A percentile compares a stretch with the other conserved stretches of the same genome.
These are phyloP conservation scores for Paxillus rubicundulus DNA, from an alignment of 768 basidiomycete species.

Conservation along the genomic window DNA sequence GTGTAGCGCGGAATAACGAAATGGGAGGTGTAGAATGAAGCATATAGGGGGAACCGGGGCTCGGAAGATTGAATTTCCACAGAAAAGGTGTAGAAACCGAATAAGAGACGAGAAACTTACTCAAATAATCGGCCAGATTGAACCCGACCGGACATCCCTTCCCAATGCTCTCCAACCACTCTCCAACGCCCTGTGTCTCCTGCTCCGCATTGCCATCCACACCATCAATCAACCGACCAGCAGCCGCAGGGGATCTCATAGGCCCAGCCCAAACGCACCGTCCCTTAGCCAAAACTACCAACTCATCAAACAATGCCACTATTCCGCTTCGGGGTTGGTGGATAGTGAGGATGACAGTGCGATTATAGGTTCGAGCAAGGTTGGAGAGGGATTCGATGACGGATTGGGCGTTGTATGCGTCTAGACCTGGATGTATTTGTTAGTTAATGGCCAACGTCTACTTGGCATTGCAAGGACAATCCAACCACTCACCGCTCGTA, in stretches of 20 bases:
- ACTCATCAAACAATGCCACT: constrained; percentile 90
- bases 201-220: constrained; percentile 9
- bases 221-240: constrained; percentile 4
- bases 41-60: neutral
- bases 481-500: constrained; percentile 69
- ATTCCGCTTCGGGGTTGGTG: constrained; percentile 99
- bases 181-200: constrained; percentile 31
- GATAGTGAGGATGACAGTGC: constrained; percentile 96
- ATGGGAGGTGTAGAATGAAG: neutral
- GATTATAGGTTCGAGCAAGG: constrained; percentile 84
- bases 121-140: constrained; percentile 96
- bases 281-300: constrained; percentile 82
- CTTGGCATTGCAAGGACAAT: neutral
- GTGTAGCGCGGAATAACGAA: neutral
- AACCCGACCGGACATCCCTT: constrained; percentile 89
- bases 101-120: constrained; percentile 45
- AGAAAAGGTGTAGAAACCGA: neutral
- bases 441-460: constrained; percentile 1
- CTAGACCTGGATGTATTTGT: constrained; percentile 57
- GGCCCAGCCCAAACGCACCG: constrained; percentile 43
- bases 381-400: constrained; percentile 87
- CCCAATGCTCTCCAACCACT: constrained; percentile 77
- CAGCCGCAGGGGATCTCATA: constrained; percentile 16
- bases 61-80: too few relatives aligned
- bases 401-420: constrained; percentile 94